Base-by-base conservation (phyloP, 352 stramenopile species). In the Phytopythium vexans region DNA sequence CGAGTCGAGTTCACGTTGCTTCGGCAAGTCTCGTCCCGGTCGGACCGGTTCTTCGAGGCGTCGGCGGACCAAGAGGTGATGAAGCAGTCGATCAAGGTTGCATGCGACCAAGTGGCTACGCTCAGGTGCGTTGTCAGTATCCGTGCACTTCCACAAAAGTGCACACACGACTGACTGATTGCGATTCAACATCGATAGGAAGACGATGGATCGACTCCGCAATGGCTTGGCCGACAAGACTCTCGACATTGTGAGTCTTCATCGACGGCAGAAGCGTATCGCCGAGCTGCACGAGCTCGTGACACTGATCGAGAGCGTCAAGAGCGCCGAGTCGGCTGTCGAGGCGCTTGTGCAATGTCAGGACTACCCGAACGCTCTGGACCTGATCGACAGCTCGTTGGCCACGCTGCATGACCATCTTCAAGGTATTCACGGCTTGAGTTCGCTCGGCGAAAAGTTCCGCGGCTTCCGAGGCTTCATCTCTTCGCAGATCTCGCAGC, bases 11-110 rank as follows among this genome's bases (percentile, higher is more conserved):
- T 93, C 56, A 90, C 82, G 37, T 68, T 95, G 44, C 67, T 95
- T 41, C 81, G 85, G 3, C 82, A 95, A 58, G 82, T 95, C 35
- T 92, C 82, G 35, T 93, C 82, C 8, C 77, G 85, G 11, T 92
- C 85, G 1, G 79, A 95, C 53, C 76, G 79, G 15, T 93, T 95
- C 68, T 93, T 95, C 31, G 77, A 95, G 49, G 82, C 81, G 9
- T 93, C 83, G 6, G 73, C 82, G 33, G 80, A 89, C 54, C 85
- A 95, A 55, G 83, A 92, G 58, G 83, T 90, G 0, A 95, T 92
- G 74, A 90, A 91, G 56, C 80, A 88, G 47, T 89, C 79, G 21
- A 90, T 95, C 45, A 74, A 59, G 32, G 67, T 74, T 53, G 85
- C 85, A 0, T 95, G 82, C 15, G 79, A 93, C 44, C 81, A 95